Base-by-base conservation (phyloP, 805 yeast genomes). In the Candida cerambycidarum region DNA sequence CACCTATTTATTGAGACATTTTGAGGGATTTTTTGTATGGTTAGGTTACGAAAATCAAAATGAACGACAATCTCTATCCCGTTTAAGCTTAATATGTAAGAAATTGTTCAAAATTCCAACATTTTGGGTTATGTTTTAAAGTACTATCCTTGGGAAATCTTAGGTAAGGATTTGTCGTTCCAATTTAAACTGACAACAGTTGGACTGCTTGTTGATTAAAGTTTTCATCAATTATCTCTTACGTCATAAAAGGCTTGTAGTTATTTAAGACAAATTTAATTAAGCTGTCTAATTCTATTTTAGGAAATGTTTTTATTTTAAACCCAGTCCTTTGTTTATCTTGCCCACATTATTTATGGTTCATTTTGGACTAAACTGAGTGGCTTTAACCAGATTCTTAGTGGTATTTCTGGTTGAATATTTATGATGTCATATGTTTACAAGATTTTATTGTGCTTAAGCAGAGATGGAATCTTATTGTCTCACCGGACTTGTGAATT, bases 21-120 rank as follows among this genome's bases (percentile, higher is more conserved):
- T 34, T 34, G 38, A 34, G 38, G 38, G 38, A 34, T 34, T 34
- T 34, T 34, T 14, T 8, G 4, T 25, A 25, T 25, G 29, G 29
- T 25, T 25, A 18, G 8, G 23, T 21, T 21, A 21, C 23, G 8
- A 21, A 5, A 21, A 21, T 8, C 23, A 21, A 21, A 21, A n/a
- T n/a, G n/a, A 21, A 21, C 8, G 23, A 21, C 23, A 21, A 21
- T 21, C n/a, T 21, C 23, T 6, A 21, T 21, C 23, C 23, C 29
- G 13, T 12, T 25, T 25, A n/a, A 25, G 23, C 11, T 11, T 7
- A 25, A 7, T 25, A 11, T 25, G 29, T 25, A 25, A 25, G n/a
- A n/a, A 7, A 25, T 25, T 25, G 29, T 25, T 19, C 14, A 25
- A 18, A 18, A 32, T 18, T 32, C 25, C 24, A 32, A 12, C 15